These are phyloP conservation scores for Arxiozyma slooffiae DNA, from an alignment of 1,139 yeast species.

Conservation along the genomic window DNA sequence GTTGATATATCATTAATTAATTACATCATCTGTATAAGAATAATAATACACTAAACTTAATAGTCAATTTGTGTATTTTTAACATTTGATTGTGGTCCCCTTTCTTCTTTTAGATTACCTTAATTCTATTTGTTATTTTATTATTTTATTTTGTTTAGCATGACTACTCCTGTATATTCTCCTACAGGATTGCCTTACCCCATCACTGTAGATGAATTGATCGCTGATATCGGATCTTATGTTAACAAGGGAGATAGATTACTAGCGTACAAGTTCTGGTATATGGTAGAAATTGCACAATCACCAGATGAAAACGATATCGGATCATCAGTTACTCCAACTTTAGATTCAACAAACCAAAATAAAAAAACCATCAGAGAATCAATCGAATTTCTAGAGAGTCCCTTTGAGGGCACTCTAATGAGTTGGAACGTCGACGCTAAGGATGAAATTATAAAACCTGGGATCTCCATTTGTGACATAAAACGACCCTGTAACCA, in stretches of 20 bases:
- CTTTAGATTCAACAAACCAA: conserved; percentile 1
- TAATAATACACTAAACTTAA: no score
- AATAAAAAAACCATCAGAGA: conserved; percentile 21
- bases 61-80: not conserved
- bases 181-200: conserved; percentile 30
- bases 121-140: no score
- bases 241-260: conserved; percentile 27
- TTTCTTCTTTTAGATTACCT: no score
- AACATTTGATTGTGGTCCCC: no score
- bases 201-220: conserved; percentile 26
- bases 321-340: not conserved
- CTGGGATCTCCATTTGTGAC: conserved; percentile 42
- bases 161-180: conserved; percentile 29
- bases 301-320: conserved; percentile 19
- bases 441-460: conserved; percentile 52
- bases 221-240: conserved; percentile 21
- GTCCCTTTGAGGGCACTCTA: conserved; percentile 71
- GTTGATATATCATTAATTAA: no score
- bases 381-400: conserved; percentile 44
- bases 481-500: conserved; percentile 83
- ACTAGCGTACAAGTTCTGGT: conserved; percentile 30
- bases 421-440: conserved; percentile 40
- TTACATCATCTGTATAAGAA: not conserved
- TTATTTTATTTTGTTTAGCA: conserved; percentile 1
- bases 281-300: conserved; percentile 26